These are phyloP conservation scores for Magnolia changhungtana DNA, from an alignment of 164 flowering plant species.

Conservation along the genomic window DNA sequence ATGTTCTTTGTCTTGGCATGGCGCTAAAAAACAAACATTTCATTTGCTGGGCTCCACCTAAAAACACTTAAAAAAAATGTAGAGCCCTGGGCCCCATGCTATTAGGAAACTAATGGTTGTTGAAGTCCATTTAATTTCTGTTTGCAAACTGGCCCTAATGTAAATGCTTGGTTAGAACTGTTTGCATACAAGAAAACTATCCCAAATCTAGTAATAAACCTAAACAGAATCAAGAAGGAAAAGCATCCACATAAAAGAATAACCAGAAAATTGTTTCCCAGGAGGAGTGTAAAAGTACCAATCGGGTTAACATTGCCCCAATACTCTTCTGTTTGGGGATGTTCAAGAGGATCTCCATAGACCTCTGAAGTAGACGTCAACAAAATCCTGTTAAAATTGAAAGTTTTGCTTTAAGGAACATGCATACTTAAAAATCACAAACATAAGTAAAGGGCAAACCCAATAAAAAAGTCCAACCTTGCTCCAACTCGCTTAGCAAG, in stretches of 20 bases:
- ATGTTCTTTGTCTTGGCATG: too few relatives aligned
- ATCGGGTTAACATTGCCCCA: slow-evolving; percentile 99
- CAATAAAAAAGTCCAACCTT: slow-evolving; percentile 38
- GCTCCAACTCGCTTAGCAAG: slow-evolving; percentile 99
- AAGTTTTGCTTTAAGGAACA: not conserved
- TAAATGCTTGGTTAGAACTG: too few relatives aligned
- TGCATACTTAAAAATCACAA: not conserved
- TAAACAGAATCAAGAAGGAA: not conserved
- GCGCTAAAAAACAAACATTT: too few relatives aligned
- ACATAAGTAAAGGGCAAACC: not conserved
- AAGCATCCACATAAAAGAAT: not conserved
- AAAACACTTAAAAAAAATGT: too few relatives aligned
- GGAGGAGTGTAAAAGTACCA: slow-evolving; percentile 39
- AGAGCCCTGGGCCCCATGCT: too few relatives aligned
- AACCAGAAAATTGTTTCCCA: not conserved
- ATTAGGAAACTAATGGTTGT: too few relatives aligned
- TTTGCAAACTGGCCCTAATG: too few relatives aligned
- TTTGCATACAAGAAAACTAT: too few relatives aligned
- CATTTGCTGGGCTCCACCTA: too few relatives aligned
- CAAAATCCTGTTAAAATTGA: slow-evolving; percentile 52
- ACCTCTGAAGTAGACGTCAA: slow-evolving; percentile 97
- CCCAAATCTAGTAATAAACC: not conserved
- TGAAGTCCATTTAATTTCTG: too few relatives aligned
- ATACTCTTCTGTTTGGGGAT: slow-evolving; percentile 93
- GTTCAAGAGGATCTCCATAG: slow-evolving; percentile 97